A percentile compares a stretch with the other conserved stretches of the same genome.
Evolutionary conservation across 2,329 filamentous ascomycete genomes (phyloP).

Genomic region (Calonectria multiphialidica): DNA sequence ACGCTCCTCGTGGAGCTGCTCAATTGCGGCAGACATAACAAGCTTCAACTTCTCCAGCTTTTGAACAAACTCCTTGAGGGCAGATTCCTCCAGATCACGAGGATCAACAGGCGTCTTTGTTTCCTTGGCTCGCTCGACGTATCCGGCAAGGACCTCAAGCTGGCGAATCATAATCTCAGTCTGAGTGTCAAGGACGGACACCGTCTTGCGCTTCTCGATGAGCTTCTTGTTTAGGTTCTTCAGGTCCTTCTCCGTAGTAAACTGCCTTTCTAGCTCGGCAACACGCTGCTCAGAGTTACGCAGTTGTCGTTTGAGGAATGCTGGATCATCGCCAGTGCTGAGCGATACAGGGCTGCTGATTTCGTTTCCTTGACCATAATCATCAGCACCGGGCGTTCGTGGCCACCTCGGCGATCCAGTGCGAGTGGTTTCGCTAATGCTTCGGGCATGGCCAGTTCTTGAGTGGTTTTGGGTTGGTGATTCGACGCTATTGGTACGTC

Average conservation of each 20-base stretch:
- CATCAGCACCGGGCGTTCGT: slow-evolving; percentile 73
- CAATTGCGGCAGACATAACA: slow-evolving; percentile 68
- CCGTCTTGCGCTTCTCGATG: slow-evolving; percentile 93
- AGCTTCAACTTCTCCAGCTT: slow-evolving; percentile 73
- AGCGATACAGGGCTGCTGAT: slow-evolving; percentile 80
- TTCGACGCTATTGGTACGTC: slow-evolving; percentile 86
- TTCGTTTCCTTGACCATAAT: slow-evolving; percentile 65
- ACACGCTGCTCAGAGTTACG: slow-evolving; percentile 86
- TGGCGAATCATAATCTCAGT: slow-evolving; percentile 96
- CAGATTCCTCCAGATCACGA: slow-evolving; percentile 85
- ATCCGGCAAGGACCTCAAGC: slow-evolving; percentile 88
- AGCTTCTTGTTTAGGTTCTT: slow-evolving; percentile 89
- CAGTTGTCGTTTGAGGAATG: slow-evolving; percentile 79
- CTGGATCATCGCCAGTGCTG: slow-evolving; percentile 74
- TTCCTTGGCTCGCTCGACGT: slow-evolving; percentile 88
- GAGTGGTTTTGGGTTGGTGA: slow-evolving; percentile 56
- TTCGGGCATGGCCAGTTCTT: slow-evolving; percentile 67
- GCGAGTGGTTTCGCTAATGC: slow-evolving; percentile 76
- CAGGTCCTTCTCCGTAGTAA: slow-evolving; percentile 72
- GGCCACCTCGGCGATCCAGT: slow-evolving; percentile 77
- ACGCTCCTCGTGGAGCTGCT: slow-evolving; percentile 76
- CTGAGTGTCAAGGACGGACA: slow-evolving; percentile 93
- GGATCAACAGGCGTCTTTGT: slow-evolving; percentile 84
- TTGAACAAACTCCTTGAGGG: slow-evolving; percentile 92
- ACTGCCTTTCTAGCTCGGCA: slow-evolving; percentile 86